Evolutionary conservation across 306 rosid species (phyloP).

Genomic region (Amphicarpaea edgeworthii): DNA sequence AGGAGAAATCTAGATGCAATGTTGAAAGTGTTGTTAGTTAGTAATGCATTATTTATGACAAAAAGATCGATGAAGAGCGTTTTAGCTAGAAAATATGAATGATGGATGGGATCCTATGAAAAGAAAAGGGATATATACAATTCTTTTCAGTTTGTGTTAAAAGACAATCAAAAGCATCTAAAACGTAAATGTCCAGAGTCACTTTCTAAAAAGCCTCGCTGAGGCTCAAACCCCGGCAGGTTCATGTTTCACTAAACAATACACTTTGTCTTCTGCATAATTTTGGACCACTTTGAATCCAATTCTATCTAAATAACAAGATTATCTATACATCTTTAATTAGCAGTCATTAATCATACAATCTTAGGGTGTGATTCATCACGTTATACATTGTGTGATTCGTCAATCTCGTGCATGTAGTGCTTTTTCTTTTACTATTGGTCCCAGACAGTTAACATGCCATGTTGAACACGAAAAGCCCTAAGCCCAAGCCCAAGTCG

Average conservation of each 20-base stretch:
- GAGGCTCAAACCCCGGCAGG: conserved; percentile 16
- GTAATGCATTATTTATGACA: background rate
- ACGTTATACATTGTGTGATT: too few species aligned
- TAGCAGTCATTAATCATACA: too few species aligned
- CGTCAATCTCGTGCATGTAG: too few species aligned
- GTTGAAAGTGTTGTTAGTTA: background rate
- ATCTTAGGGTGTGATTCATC: too few species aligned
- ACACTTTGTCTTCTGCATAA: conserved; percentile 5
- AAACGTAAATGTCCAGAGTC: background rate
- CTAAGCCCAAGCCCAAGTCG: too few species aligned
- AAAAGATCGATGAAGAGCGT: background rate
- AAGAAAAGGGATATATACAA: conserved; percentile 25
- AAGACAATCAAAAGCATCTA: conserved; percentile 38
- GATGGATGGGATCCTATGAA: conserved; percentile 37
- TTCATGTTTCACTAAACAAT: conserved; percentile 34
- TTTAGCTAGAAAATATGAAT: background rate
- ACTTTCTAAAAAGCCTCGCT: conserved; percentile 34
- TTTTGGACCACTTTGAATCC: too few species aligned
- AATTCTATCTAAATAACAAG: too few species aligned
- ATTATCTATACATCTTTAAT: too few species aligned
- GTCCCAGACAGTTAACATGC: too few species aligned
- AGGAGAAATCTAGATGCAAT: background rate
- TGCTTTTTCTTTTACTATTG: too few species aligned
- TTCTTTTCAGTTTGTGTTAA: conserved; percentile 22
- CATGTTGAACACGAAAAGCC: too few species aligned